Base-by-base conservation (phyloP, 768 basidiomycete species). In the Termitomyces eurrhizus region DNA sequence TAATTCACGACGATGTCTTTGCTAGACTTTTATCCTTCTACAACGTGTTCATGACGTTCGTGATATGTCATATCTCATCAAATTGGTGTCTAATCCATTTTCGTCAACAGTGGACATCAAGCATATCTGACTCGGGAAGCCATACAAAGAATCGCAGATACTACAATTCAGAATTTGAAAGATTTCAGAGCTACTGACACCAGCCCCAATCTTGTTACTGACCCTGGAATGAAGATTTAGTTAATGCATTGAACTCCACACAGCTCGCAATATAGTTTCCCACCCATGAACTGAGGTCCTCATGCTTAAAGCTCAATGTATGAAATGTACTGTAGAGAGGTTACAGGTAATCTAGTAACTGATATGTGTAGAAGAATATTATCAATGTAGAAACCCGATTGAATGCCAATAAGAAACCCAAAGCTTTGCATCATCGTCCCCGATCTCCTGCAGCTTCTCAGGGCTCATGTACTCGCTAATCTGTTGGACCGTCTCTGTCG, bases 1-100 rank as follows among this genome's bases (percentile, higher is more conserved):
- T 79, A 57, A 79, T 79, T 54, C 67, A 76, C n/a, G 78, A 79
- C 52, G 78, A 79, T 57, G 72, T 69, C 18, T 78, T 79, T 59
- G 76, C 75, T 24, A 73, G 78, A n/a, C 68, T 79, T n/a, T 64
- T 79, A 16, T 74, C 77, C 0, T 79, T 79, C 64, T 78, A 78
- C 66, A 79, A 78, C 59, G 78, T 79, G 36, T 78, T 77, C 59
- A 72, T 79, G 74, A 79, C 73, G 78, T 76, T 58, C 58, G 66
- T 46, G 67, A 37, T 52, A 21, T 4, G 7, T 51, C 24, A 37
- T 2, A 9, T 48, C 21, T 45, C 18, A 13, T 21, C 12, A n/a
- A 36, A 5, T 16, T 55, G 29, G 16, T 8, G 42, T 13, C 36
- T 49, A 39, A 39, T 49, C 53, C 16, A 36, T n/a, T 36, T 12